phyloP scores from a whole-genome alignment of 495 filamentous ascomycete species.

The Cudoniella acicularis region DNA sequence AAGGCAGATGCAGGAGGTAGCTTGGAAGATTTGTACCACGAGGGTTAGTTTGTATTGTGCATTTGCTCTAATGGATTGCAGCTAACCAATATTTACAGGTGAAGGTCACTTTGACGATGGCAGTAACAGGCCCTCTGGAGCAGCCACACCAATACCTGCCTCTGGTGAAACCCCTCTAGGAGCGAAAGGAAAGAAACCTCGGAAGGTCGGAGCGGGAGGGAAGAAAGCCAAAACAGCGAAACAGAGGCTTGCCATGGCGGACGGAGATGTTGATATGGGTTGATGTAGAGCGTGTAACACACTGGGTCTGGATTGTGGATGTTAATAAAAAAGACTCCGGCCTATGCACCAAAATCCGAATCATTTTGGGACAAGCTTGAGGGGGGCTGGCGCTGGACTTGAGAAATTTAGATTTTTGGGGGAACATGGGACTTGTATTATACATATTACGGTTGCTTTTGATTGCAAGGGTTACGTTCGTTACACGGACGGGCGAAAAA shows the following conservation, averaged over 20 bases:
- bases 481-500: background rate
- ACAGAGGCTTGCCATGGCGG: slow-evolving; percentile 81
- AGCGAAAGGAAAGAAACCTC: slow-evolving; percentile 48
- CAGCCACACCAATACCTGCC: slow-evolving; percentile 70
- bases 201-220: slow-evolving; percentile 10
- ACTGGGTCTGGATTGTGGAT: background rate
- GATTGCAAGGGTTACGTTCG: background rate
- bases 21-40: slow-evolving; percentile 97
- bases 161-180: slow-evolving; percentile 36
- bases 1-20: slow-evolving; percentile 57
- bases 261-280: slow-evolving; percentile 58
- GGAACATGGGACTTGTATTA: background rate
- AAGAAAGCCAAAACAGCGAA: slow-evolving; percentile 93
- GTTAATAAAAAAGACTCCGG: background rate
- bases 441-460: background rate
- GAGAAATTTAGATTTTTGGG: no score
- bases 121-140: slow-evolving; percentile 73
- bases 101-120: slow-evolving; percentile 91
- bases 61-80: slow-evolving; percentile 20
- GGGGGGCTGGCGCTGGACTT: no score
- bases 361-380: background rate
- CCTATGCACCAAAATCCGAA: background rate
- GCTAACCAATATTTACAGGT: slow-evolving; percentile 46
- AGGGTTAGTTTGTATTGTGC: slow-evolving; percentile 78
- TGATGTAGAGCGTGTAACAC: background rate